Base-by-base conservation (phyloP, 192 early-diverging fungal species). In the Phlyctochytrium bullatum region DNA sequence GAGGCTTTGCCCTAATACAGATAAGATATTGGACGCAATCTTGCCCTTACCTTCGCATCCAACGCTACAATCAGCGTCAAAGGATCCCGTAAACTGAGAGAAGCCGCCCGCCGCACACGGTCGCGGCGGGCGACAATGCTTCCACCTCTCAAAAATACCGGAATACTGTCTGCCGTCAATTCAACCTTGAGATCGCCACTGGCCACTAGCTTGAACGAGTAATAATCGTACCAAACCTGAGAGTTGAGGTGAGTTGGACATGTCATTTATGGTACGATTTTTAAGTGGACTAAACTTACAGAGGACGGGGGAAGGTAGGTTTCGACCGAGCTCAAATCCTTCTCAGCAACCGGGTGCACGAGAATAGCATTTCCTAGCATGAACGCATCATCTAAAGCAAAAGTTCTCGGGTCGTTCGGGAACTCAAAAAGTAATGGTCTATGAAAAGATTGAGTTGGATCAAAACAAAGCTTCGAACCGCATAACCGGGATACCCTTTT, bases 381-480 rank as follows among this genome's bases (percentile, higher is more conserved):
- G 69, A 89, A 97, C 69, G 94, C 87, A 62, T 90, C 85, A 27
- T 96, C 91, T 70, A 91, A 83, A 24, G 80, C 86, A 80, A 90
- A 98, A n/a, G 89, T 77, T 0, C 59, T 50, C 64, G 91, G 81
- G 61, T 94, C 90, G 2, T 84, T 66, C 4, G 95, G 94, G 79
- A 95, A 97, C 68, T 91, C 93, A 24, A 80, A 78, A 76, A 93
- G 86, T 89, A 99, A 89, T 3, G 96, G 90, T 61, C 94, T 83
- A 62, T 1, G 59, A 2, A 3, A 2, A n/a, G 32, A n/a, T 14
- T n/a, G n/a, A n/a, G n/a, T n/a, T n/a, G n/a, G n/a, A n/a, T n/a
- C n/a, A 69, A 25, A 6, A 31, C 25, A 34, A 66, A 33, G 50
- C 31, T 34, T 1, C 56, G n/a, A 23, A 59, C 74, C 80, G 74